phyloP scores from a whole-genome alignment of 2,329 filamentous ascomycete species.

The Ceratocystis ficicola region DNA sequence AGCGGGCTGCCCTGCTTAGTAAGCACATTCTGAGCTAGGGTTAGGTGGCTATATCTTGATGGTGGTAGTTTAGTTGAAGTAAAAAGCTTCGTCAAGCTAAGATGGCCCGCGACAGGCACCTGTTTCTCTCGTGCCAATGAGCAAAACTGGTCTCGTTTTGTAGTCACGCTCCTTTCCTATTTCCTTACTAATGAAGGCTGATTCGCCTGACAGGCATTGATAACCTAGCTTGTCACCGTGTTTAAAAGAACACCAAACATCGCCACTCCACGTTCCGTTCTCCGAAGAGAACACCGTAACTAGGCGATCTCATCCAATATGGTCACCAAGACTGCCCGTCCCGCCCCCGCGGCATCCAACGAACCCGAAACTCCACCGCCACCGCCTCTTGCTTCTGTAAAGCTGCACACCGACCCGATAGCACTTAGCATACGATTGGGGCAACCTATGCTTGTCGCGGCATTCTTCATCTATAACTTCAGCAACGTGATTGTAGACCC shows the following conservation, averaged over 20 bases:
- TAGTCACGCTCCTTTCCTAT: too few species aligned
- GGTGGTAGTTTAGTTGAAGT: background rate
- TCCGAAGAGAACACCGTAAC: background rate
- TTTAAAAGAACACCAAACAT: background rate
- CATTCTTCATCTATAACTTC: slow-evolving; percentile 52
- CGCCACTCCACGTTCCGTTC: too few species aligned
- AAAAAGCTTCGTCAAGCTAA: slow-evolving; percentile 1
- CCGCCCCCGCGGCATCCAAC: background rate
- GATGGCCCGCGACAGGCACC: background rate
- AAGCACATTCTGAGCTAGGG: background rate
- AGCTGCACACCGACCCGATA: background rate
- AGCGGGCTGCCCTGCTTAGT: background rate
- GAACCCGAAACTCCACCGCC: background rate
- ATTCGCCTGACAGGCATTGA: background rate
- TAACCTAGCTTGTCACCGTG: background rate
- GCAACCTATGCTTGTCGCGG: slow-evolving; percentile 56
- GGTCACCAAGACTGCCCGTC: background rate
- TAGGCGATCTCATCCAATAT: background rate
- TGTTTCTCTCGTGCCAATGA: background rate
- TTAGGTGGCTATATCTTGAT: background rate
- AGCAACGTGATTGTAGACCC: slow-evolving; percentile 56
- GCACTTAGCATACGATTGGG: slow-evolving; percentile 5
- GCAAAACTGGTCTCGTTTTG: background rate
- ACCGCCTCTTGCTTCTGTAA: slow-evolving; percentile 16
- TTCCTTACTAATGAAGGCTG: background rate